These are phyloP conservation scores for Agaricales sp. DNA, from an alignment of 1,284 basidiomycete species.

Conservation along the genomic window DNA sequence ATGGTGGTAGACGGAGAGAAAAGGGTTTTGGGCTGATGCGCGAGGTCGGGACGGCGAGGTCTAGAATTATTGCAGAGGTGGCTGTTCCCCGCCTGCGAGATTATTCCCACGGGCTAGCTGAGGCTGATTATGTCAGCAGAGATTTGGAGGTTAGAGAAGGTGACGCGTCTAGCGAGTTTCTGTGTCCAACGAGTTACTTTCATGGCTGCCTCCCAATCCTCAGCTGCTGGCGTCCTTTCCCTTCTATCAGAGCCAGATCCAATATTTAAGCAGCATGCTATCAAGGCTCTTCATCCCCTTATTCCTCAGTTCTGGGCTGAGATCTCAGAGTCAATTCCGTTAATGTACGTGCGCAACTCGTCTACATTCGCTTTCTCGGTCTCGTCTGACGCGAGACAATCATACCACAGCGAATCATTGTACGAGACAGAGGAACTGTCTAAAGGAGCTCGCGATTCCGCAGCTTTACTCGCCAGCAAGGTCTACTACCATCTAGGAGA, in stretches of 20 bases:
- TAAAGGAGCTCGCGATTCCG: slow-evolving; percentile 62
- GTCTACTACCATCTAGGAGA: slow-evolving; percentile 94
- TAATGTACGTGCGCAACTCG: slow-evolving; percentile 58
- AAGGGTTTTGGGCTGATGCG: too few relatives aligned
- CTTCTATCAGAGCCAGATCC: slow-evolving; percentile 83
- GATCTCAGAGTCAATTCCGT: slow-evolving; percentile 87
- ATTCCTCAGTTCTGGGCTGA: slow-evolving; percentile 96
- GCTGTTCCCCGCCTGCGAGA: too few relatives aligned
- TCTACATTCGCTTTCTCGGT: slow-evolving; percentile 10
- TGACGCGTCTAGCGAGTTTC: slow-evolving; percentile 24
- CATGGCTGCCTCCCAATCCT: slow-evolving; percentile 65
- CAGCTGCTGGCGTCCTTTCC: slow-evolving; percentile 82
- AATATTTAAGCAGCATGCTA: slow-evolving; percentile 82
- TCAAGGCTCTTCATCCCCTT: slow-evolving; percentile 71
- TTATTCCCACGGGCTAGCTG: too few relatives aligned
- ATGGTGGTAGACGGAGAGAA: slow-evolving; percentile 7
- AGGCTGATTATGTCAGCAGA: not conserved
- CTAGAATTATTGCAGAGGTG: not conserved
- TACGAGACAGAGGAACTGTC: slow-evolving; percentile 78
- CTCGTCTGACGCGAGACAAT: slow-evolving; percentile 10
- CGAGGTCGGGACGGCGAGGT: not conserved
- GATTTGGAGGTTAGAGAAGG: slow-evolving; percentile 7
- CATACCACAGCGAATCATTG: slow-evolving; percentile 65
- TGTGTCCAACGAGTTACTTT: slow-evolving; percentile 14
- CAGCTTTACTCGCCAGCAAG: slow-evolving; percentile 87